Conservation (phyloP, 805 yeast species). For the Cyberlindnera euphorbiiphila region DNA sequence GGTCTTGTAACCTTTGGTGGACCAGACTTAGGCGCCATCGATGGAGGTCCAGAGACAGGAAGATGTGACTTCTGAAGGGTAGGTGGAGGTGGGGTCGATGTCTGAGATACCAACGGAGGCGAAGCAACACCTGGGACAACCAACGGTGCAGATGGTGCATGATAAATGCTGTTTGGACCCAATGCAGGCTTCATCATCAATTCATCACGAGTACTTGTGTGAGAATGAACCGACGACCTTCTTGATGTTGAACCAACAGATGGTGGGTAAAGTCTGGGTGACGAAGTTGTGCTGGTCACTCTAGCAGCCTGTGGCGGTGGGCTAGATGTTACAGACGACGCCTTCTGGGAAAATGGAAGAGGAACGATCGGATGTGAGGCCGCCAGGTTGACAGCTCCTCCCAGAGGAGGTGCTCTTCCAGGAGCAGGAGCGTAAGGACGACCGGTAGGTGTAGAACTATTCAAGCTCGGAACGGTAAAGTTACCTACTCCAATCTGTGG, state of each 20-base stretch:
- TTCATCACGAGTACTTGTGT: slow-evolving; percentile 15
- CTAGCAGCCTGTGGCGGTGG: slow-evolving; percentile 6
- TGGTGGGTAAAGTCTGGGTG: slow-evolving; percentile 22
- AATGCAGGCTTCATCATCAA: background rate
- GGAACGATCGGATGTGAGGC: slow-evolving; percentile 4
- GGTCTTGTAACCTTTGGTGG: slow-evolving; percentile 5
- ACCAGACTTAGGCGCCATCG: slow-evolving; percentile 1
- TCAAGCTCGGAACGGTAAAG: slow-evolving; percentile 4
- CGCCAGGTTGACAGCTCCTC: background rate
- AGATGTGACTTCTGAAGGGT: no score
- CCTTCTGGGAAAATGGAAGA: slow-evolving; percentile 6
- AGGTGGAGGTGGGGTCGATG: no score
- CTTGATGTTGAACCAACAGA: slow-evolving; percentile 16
- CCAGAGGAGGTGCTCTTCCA: slow-evolving; percentile 1
- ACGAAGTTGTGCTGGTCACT: slow-evolving; percentile 3
- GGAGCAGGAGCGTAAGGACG: slow-evolving; percentile 4
- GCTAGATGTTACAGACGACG: slow-evolving; percentile 5
- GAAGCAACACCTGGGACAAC: background rate
- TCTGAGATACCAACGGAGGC: background rate
- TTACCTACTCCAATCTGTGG: no score
- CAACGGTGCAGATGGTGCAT: slow-evolving; percentile 1
- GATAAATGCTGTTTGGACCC: background rate
- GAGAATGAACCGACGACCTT: slow-evolving; percentile 23
- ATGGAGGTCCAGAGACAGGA: slow-evolving; percentile 1
- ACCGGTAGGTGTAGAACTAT: background rate